These are phyloP conservation scores for Cadophora luteo-olivacea DNA, from an alignment of 2,329 filamentous ascomycete genomes.

Conservation along the genomic window DNA sequence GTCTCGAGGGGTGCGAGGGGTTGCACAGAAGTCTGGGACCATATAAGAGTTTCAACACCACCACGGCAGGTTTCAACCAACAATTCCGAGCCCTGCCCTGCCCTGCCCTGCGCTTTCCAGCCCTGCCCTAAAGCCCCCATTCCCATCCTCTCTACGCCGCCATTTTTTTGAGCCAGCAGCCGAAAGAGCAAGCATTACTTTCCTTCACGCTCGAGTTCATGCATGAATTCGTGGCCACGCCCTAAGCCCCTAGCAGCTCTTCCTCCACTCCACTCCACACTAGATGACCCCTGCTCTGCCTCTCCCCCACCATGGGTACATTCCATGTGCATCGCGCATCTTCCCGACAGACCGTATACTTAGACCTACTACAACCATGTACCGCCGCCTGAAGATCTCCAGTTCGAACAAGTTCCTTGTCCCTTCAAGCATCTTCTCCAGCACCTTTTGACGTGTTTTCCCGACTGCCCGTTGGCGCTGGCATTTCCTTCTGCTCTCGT, in stretches of 20 bases:
- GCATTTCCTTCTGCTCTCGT: constrained; percentile 37
- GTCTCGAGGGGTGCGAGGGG: constrained; percentile 35
- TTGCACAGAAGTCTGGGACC: constrained; percentile 42
- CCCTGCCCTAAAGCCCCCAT: neutral
- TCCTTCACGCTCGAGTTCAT: constrained; percentile 43
- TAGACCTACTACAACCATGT: constrained; percentile 41
- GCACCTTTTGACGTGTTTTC: constrained; percentile 42
- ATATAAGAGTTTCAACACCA: constrained; percentile 44
- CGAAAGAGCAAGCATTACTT: constrained; percentile 37
- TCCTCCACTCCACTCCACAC: constrained; percentile 29
- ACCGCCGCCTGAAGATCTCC: constrained; percentile 41
- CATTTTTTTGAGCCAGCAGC: constrained; percentile 27
- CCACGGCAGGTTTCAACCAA: constrained; percentile 43
- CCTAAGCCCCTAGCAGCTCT: constrained; percentile 32
- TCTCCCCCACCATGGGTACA: constrained; percentile 41
- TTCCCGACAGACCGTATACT: constrained; percentile 43
- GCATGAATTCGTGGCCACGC: constrained; percentile 46
- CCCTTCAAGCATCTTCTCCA: constrained; percentile 31
- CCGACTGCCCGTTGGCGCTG: constrained; percentile 38
- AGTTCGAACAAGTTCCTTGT: constrained; percentile 44
- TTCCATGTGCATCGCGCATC: constrained; percentile 45
- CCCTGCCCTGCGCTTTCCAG: neutral
- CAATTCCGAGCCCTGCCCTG: constrained; percentile 30
- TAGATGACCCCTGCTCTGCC: constrained; percentile 37
- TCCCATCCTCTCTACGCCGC: constrained; percentile 6